A percentile compares a stretch with the other conserved stretches of the same genome.
These are phyloP conservation scores for Aureobasidium sp. DNA, from an alignment of 2,329 filamentous ascomycete genomes.

Conservation along the genomic window DNA sequence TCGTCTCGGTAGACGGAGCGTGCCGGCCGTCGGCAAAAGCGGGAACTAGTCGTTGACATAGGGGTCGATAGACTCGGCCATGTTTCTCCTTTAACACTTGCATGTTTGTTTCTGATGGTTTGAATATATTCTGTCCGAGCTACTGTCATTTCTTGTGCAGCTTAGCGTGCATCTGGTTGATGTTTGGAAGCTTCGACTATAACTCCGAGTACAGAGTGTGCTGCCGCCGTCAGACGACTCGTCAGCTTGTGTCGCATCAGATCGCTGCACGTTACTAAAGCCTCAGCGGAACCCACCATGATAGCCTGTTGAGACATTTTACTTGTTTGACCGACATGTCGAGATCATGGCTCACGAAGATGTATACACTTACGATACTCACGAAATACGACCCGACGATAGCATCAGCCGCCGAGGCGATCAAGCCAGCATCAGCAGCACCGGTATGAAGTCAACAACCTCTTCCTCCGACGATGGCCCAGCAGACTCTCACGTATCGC, in stretches of 20 bases:
- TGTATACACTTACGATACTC: conserved; percentile 20
- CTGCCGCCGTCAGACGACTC: background rate
- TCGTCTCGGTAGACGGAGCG: conserved; percentile 10
- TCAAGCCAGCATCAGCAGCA: conserved; percentile 12
- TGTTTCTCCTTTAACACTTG: conserved; percentile 7
- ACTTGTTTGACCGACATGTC: conserved; percentile 12
- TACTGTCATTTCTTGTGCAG: conserved; percentile 5
- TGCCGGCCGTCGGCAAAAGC: conserved; percentile 1
- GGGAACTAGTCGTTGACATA: background rate
- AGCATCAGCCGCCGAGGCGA: conserved; percentile 23
- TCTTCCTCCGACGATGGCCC: background rate
- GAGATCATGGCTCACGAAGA: conserved; percentile 13
- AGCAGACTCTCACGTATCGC: conserved; percentile 11
- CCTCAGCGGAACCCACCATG: background rate
- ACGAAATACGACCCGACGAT: conserved; percentile 23
- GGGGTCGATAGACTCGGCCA: background rate
- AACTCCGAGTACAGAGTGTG: background rate
- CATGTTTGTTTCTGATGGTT: conserved; percentile 13
- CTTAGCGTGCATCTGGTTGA: conserved; percentile 4
- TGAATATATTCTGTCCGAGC: background rate
- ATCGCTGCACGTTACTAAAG: background rate
- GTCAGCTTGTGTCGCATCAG: background rate
- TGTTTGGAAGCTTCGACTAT: background rate
- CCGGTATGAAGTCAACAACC: conserved; percentile 1
- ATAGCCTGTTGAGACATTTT: conserved; percentile 6